Conservation (phyloP, 495 filamentous ascomycete species). For the Penicillium daleae region DNA sequence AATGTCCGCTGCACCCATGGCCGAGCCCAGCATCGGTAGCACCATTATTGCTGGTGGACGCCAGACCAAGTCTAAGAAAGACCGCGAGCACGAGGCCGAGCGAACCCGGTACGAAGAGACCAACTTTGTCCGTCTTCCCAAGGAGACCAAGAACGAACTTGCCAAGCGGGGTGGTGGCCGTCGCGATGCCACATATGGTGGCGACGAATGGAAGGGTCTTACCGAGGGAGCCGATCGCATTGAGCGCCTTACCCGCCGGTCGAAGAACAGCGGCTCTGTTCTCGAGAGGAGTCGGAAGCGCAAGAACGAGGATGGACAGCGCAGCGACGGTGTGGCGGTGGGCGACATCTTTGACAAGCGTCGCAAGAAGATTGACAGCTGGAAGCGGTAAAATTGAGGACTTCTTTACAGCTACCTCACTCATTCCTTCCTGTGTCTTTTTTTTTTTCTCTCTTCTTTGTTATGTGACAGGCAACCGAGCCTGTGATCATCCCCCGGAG, state of each 20-base stretch:
- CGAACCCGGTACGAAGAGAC: conserved; percentile 79
- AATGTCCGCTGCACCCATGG: conserved; percentile 73
- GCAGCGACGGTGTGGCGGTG: conserved; percentile 59
- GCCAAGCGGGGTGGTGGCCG: conserved; percentile 50
- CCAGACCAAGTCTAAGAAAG: conserved; percentile 68
- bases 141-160: conserved; percentile 76
- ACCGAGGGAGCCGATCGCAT: conserved; percentile 80
- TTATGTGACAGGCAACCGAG: conserved; percentile 3
- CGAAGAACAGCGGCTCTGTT: conserved; percentile 54
- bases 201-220: conserved; percentile 82
- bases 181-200: conserved; percentile 65
- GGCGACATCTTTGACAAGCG: conserved; percentile 75
- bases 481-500: conserved; percentile 11
- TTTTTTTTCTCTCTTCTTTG: neutral
- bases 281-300: conserved; percentile 84
- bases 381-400: conserved; percentile 44
- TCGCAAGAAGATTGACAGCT: conserved; percentile 67
- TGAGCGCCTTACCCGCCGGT: conserved; percentile 66
- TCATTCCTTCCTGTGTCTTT: neutral
- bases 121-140: conserved; percentile 83
- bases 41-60: conserved; percentile 75
- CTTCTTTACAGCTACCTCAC: neutral
- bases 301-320: conserved; percentile 61
- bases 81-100: conserved; percentile 72
- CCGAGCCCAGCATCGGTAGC: conserved; percentile 81